Base-by-base conservation (phyloP, 2,329 filamentous ascomycete species). In the Aspergillus transmontanensis region DNA sequence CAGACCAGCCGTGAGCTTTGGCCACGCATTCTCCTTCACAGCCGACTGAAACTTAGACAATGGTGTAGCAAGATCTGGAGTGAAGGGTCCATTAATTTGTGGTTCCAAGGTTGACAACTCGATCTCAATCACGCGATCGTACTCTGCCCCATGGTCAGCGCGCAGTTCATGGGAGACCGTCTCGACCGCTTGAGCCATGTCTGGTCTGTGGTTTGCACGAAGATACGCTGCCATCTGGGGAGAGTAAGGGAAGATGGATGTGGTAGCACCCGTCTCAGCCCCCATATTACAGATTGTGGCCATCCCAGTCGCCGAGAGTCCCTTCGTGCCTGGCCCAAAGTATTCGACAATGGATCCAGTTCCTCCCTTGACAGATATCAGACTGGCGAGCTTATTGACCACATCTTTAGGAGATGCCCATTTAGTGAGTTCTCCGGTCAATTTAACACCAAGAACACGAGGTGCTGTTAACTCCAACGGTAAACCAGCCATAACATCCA, bases 381-480 rank as follows among this genome's bases (percentile, higher is more conserved):
- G 96, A 75, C 94, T 95, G 71, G 95, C 95, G 69, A 98, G 91
- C 89, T 97, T 97, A 63, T 97, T 87, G 75, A 99, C 98, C 69
- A 99, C 92, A 78, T 98, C 93, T 93, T 99, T 98, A 61, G 95
- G 92, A 61, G 94, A 80, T 70, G 93, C 91, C 95, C 95, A 99
- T 81, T 94, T 94, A 74, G 86, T 91, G 76, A 98, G 76, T 80
- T 92, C 73, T 71, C 95, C 95, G 71, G 94, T 97, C 63, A 99
- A 90, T 83, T 92, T 96, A 61, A 99, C 90, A 87, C 95, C 95
- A 77, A 98, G 96, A 66, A 97, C 85, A 84, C 97, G 97, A 67
- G 95, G 95, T 65, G 95, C 94, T 87, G 97, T 98, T 74, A 99
- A 84, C 81, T 99, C 95, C 95, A 95, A 98, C 65, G 94, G 94